Percentiles rank a stretch among this genome's conserved stretches.
Conservation (phyloP, 2,329 filamentous ascomycete genomes). For the Tolypocladium ophioglossoides region DNA sequence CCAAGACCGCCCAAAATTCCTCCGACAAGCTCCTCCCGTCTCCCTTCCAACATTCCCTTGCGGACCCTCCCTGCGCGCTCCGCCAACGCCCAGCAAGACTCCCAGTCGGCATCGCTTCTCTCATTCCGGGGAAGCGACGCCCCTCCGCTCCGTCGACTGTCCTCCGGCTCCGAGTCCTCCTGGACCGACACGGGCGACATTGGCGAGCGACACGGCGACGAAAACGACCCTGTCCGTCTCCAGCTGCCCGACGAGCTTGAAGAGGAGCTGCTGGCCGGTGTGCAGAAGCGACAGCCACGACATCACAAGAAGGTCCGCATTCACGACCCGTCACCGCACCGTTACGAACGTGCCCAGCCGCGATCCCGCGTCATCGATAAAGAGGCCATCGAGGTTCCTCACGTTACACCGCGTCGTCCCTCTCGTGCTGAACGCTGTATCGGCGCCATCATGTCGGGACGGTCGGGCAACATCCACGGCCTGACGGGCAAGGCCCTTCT, state of each 20-base stretch:
- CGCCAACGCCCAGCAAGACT: conserved; percentile 29
- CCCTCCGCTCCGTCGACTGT: conserved; percentile 35
- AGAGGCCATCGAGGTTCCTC: conserved; percentile 76
- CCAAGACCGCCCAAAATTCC: conserved; percentile 75
- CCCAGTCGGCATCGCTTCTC: conserved; percentile 25
- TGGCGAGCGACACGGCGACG: conserved; percentile 78
- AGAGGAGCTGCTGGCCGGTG: conserved; percentile 45
- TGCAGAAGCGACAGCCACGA: conserved; percentile 32
- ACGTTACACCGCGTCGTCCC: conserved; percentile 51
- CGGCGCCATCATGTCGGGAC: conserved; percentile 77
- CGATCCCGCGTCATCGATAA: conserved; percentile 42
- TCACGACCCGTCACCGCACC: conserved; percentile 34
- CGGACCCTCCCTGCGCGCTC: conserved; percentile 51
- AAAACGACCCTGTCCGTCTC: conserved; percentile 69
- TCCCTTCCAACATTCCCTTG: conserved; percentile 78
- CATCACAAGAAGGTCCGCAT: conserved; percentile 59
- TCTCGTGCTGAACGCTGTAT: conserved; percentile 59
- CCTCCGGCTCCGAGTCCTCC: conserved; percentile 55
- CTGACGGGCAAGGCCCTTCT: conserved; percentile 91
- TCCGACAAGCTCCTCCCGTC: conserved; percentile 55
- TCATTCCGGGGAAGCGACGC: conserved; percentile 21
- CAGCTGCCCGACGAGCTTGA: conserved; percentile 58
- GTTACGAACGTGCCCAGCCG: conserved; percentile 23
- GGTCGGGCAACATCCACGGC: conserved; percentile 70
- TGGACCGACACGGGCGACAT: conserved; percentile 96